A percentile compares a stretch with the other conserved stretches of the same genome.
phyloP scores from a whole-genome alignment of 306 rosid species.

The Rosa rugosa region DNA sequence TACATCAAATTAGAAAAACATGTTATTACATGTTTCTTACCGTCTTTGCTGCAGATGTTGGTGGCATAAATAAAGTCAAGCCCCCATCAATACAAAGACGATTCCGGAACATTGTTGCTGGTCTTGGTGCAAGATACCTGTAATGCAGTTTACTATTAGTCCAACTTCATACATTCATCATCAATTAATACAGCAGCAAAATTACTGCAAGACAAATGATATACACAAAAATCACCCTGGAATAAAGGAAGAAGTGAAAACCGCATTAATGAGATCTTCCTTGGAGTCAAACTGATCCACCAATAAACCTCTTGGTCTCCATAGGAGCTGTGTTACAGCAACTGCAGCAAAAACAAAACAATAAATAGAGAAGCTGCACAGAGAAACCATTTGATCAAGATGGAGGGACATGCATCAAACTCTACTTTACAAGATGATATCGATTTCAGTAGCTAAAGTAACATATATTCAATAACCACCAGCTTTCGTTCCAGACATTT shows the following conservation, averaged over 20 bases:
- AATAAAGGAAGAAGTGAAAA: slow-evolving; percentile 93
- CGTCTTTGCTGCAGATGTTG: slow-evolving; percentile 87
- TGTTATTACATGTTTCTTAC: slow-evolving; percentile 35
- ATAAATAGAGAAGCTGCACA: background rate
- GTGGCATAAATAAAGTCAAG: slow-evolving; percentile 92
- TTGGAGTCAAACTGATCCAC: slow-evolving; percentile 93
- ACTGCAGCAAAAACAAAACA: slow-evolving; percentile 44
- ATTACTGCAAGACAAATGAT: slow-evolving; percentile 21
- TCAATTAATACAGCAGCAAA: slow-evolving; percentile 14
- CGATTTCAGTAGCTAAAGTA: background rate
- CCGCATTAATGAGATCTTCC: slow-evolving; percentile 96
- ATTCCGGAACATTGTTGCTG: slow-evolving; percentile 78
- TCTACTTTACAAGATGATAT: background rate
- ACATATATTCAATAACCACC: background rate
- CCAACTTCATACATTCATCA: background rate
- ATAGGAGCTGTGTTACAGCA: slow-evolving; percentile 87
- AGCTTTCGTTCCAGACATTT: background rate
- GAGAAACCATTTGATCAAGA: background rate
- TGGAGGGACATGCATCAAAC: background rate
- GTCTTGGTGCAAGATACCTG: slow-evolving; percentile 95
- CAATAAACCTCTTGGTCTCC: slow-evolving; percentile 95
- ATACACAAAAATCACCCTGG: slow-evolving; percentile 77
- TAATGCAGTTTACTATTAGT: slow-evolving; percentile 21
- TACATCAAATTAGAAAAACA: background rate
- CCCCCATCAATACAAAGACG: slow-evolving; percentile 95